Evolutionary conservation across 176 grass and related monocot species (phyloP).

Genomic region (Oryza officinalis): DNA sequence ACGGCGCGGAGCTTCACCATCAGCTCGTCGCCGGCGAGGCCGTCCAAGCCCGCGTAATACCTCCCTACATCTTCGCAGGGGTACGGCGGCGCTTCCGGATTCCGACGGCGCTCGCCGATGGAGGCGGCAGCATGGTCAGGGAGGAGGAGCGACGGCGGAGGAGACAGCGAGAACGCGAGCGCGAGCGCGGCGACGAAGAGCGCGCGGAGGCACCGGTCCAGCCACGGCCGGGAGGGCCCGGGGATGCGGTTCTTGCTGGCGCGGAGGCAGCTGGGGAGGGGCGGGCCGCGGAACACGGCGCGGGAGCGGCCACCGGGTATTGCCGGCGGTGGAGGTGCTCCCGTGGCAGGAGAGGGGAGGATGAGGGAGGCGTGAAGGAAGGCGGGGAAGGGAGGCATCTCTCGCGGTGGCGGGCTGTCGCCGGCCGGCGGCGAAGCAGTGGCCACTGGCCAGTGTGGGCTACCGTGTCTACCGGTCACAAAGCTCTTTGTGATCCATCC

Average conservation of each 20-base stretch:
- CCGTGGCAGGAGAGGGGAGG: background rate
- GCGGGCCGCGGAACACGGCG: background rate
- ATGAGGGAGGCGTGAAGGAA: background rate
- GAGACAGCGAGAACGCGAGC: background rate
- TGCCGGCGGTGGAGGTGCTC: background rate
- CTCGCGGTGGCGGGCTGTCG: background rate
- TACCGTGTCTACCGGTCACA: background rate
- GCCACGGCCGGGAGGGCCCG: background rate
- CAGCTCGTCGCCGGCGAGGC: slow-evolving; percentile 38
- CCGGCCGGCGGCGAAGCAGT: background rate
- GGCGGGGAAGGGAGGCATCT: slow-evolving; percentile 29
- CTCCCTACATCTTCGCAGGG: slow-evolving; percentile 46
- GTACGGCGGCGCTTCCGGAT: background rate
- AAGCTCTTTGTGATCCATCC: background rate
- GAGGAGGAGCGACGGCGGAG: background rate
- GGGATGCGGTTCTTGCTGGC: background rate
- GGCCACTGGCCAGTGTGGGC: no score
- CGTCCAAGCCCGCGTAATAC: slow-evolving; percentile 37
- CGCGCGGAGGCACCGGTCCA: background rate
- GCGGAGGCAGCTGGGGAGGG: background rate
- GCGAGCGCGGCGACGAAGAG: background rate
- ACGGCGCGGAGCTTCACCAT: slow-evolving; percentile 48
- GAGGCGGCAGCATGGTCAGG: background rate
- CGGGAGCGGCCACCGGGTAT: background rate
- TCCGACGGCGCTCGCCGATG: background rate